Evolutionary conservation across 1,284 basidiomycete species (phyloP).

Genomic region (Cryptococcus depauperatus): DNA sequence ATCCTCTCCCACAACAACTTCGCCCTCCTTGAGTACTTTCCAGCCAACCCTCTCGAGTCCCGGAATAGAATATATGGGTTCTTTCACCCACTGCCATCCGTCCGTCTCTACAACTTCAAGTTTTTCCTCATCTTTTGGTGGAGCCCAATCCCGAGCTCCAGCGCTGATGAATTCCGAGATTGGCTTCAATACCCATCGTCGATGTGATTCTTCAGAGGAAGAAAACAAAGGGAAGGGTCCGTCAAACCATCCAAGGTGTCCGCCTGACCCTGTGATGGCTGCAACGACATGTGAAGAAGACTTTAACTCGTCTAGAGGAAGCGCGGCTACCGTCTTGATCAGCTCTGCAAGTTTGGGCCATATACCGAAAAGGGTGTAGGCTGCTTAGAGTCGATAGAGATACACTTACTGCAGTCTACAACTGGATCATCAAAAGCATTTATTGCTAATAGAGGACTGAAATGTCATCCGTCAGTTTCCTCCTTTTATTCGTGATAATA

Average conservation of each 20-base stretch:
- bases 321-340: slow-evolving; percentile 18
- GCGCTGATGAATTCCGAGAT: slow-evolving; percentile 37
- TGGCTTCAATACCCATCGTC: slow-evolving; percentile 40
- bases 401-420: slow-evolving; percentile 54
- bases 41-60: slow-evolving; percentile 28
- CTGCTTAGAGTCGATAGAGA: neutral
- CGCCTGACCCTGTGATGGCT: slow-evolving; percentile 69
- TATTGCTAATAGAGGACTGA: slow-evolving; percentile 58
- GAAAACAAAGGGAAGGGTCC: slow-evolving; percentile 31
- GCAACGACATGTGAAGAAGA: slow-evolving; percentile 61
- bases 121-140: neutral
- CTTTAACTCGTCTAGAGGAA: slow-evolving; percentile 52
- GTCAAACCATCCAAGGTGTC: slow-evolving; percentile 94
- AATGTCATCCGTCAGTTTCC: neutral
- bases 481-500: neutral
- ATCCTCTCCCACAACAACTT: slow-evolving; percentile 21
- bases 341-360: no score
- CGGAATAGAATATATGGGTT: slow-evolving; percentile 18
- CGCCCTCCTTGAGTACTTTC: slow-evolving; percentile 29
- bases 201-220: slow-evolving; percentile 18
- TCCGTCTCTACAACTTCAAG: slow-evolving; percentile 13
- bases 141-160: slow-evolving; percentile 19
- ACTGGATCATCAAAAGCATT: slow-evolving; percentile 87
- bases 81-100: slow-evolving; percentile 27
- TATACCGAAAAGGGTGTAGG: no score